Conservation (phyloP, 345 rosid species). For the Trapa incisa region DNA sequence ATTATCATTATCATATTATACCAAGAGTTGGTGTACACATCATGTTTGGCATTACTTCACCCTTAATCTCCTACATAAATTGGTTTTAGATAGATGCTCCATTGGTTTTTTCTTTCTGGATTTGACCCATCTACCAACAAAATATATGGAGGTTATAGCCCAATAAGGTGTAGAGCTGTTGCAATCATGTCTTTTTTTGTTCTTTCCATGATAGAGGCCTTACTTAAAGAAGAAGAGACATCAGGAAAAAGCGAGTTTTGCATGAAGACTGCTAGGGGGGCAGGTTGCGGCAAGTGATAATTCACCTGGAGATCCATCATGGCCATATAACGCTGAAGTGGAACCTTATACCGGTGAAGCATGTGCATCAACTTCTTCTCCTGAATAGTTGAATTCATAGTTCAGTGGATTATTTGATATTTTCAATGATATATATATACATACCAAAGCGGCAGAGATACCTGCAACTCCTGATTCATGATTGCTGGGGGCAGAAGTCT, state of each 20-base stretch:
- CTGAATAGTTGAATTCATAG: conserved; percentile 22
- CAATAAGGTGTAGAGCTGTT: no score
- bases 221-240: no score
- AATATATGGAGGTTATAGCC: no score
- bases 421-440: neutral
- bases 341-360: conserved; percentile 73
- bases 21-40: neutral
- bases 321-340: conserved; percentile 78
- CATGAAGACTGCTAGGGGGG: no score
- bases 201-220: neutral
- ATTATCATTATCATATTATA: neutral
- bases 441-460: conserved; percentile 3
- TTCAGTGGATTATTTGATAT: neutral
- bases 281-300: neutral
- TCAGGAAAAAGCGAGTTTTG: no score
- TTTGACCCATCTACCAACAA: no score
- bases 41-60: neutral
- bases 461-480: conserved; percentile 78
- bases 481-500: conserved; percentile 83
- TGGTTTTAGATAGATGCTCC: no score
- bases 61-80: neutral
- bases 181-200: no score
- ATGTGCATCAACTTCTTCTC: conserved; percentile 62
- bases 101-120: no score
- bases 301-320: conserved; percentile 94